Percentiles rank a stretch among this genome's conserved stretches.
Evolutionary conservation across 2,329 filamentous ascomycete genomes (phyloP).

Genomic region (Conoideocrella luteorostrata): DNA sequence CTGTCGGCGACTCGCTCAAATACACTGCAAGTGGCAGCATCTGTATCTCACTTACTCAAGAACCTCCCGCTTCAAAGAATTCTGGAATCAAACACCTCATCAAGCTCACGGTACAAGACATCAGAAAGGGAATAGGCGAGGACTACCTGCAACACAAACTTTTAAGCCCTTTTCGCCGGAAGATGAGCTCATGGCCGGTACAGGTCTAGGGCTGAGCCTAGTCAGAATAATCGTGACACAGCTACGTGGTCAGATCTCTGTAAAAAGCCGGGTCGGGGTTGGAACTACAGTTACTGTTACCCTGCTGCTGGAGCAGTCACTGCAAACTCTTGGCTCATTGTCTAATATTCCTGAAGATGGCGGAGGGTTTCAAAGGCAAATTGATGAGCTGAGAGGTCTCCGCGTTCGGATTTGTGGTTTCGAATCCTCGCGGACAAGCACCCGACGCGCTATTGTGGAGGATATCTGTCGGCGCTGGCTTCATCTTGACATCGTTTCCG

Average conservation of each 20-base stretch:
- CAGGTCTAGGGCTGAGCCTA: constrained; percentile 59
- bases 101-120: constrained; percentile 50
- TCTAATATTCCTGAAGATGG: constrained; percentile 49
- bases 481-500: too few relatives aligned
- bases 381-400: constrained; percentile 23
- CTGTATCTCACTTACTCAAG: constrained; percentile 20
- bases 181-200: constrained; percentile 50
- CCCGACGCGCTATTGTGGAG: too few relatives aligned
- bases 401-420: constrained; percentile 21
- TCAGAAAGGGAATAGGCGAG: constrained; percentile 58
- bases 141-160: constrained; percentile 55
- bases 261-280: constrained; percentile 37
- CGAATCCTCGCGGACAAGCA: too few relatives aligned
- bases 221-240: constrained; percentile 54
- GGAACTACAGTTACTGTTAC: constrained; percentile 31
- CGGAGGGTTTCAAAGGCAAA: constrained; percentile 31
- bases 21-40: constrained; percentile 40
- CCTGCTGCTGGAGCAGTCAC: constrained; percentile 19
- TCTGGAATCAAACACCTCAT: constrained; percentile 13
- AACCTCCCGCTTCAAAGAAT: neutral
- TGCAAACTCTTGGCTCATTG: neutral
- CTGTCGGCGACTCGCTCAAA: constrained; percentile 57
- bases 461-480: too few relatives aligned
- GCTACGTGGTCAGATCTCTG: constrained; percentile 51
- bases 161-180: constrained; percentile 61